A percentile compares a stretch with the other conserved stretches of the same genome.
phyloP scores from a whole-genome alignment of 2,329 filamentous ascomycete species.

The Hirsutella rhossiliensis region DNA sequence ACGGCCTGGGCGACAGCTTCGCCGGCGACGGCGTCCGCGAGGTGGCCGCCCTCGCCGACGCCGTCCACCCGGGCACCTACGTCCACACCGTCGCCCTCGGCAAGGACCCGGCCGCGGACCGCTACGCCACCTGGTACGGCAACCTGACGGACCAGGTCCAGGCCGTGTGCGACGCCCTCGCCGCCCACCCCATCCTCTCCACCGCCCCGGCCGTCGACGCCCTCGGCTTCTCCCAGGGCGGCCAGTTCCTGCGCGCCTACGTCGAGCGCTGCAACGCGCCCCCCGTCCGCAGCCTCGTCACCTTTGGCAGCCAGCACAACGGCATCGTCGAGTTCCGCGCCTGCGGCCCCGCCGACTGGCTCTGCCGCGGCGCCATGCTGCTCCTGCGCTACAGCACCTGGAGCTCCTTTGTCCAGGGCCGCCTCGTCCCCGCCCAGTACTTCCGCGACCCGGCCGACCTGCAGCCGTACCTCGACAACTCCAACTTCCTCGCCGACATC shows the following conservation, averaged over 20 bases:
- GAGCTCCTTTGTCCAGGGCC: constrained; percentile 63
- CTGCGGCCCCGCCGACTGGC: constrained; percentile 60
- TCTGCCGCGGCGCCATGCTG: constrained; percentile 71
- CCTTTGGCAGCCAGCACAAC: constrained; percentile 85
- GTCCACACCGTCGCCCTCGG: constrained; percentile 69
- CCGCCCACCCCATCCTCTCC: constrained; percentile 64
- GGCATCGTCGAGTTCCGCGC: constrained; percentile 75
- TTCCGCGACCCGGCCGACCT: constrained; percentile 58
- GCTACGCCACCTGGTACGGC: constrained; percentile 78
- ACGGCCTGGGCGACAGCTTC: constrained; percentile 68
- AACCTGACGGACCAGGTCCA: constrained; percentile 73
- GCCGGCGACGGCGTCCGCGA: constrained; percentile 60
- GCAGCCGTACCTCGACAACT: constrained; percentile 62
- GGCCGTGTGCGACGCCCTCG: constrained; percentile 65
- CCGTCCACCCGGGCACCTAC: constrained; percentile 69
- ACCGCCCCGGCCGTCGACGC: constrained; percentile 79
- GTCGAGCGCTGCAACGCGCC: constrained; percentile 75
- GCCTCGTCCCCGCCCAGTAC: constrained; percentile 88
- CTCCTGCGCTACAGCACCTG: constrained; percentile 73
- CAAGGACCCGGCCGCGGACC: constrained; percentile 55
- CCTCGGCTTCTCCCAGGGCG: constrained; percentile 89
- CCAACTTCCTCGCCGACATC: constrained; percentile 86
- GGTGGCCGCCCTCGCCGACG: constrained; percentile 59
- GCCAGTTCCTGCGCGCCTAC: constrained; percentile 88
- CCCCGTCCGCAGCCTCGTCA: constrained; percentile 66